Conservation (phyloP, 148 eudicot genomes). For the Beta vulgaris region DNA sequence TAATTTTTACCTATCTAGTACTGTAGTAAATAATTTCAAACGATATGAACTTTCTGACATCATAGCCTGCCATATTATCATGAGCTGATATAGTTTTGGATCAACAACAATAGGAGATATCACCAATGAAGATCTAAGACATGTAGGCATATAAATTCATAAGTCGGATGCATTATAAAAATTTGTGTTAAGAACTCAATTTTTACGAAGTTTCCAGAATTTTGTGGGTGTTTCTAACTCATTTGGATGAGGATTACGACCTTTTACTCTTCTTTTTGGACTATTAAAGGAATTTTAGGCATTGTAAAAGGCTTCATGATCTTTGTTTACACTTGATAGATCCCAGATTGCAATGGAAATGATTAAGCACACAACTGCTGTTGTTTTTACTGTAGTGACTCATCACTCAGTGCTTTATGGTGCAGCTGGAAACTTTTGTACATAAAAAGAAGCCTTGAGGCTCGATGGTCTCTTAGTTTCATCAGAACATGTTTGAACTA, state of each 20-base stretch:
- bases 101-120: slow-evolving; percentile 8
- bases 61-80: slow-evolving; percentile 4
- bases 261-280: background rate
- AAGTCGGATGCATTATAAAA: no score
- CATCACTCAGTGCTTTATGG: background rate
- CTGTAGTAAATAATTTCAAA: background rate
- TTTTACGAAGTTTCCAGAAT: background rate
- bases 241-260: background rate
- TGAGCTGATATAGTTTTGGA: slow-evolving; percentile 7
- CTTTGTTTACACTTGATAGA: no score
- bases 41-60: slow-evolving; percentile 1
- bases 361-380: no score
- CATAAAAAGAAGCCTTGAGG: background rate
- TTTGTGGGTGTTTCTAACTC: background rate
- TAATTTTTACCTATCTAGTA: background rate
- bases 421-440: background rate
- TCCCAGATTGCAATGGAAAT: no score
- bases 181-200: no score
- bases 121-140: no score
- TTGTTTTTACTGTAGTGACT: no score
- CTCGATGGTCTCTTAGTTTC: background rate
- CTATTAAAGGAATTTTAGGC: background rate
- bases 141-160: no score
- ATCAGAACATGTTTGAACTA: background rate
- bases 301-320: background rate